A percentile compares a stretch with the other conserved stretches of the same genome.
phyloP scores from a whole-genome alignment of 805 yeast genomes.

The Candida vartiovaarae region DNA sequence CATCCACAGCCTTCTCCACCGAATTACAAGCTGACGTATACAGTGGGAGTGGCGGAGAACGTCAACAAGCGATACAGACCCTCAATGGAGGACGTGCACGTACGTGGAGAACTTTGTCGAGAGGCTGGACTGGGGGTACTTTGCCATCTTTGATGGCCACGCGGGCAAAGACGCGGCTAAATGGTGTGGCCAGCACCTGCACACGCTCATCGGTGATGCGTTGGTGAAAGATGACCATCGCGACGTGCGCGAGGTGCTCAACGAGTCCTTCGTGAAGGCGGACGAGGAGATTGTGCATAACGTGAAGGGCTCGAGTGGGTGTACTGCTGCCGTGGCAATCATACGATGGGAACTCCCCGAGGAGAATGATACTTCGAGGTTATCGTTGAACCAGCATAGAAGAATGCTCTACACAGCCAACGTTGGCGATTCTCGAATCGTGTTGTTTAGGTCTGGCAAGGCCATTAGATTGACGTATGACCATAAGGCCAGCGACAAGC shows the following conservation, averaged over 20 bases:
- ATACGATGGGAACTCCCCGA: slow-evolving; percentile 68
- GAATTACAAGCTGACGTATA: slow-evolving; percentile 50
- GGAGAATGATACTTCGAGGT: slow-evolving; percentile 1
- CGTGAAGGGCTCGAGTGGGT: slow-evolving; percentile 72
- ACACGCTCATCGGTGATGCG: slow-evolving; percentile 55
- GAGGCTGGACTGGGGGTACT: slow-evolving; percentile 85
- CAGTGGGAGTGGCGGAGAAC: slow-evolving; percentile 90
- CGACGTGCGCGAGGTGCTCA: slow-evolving; percentile 61
- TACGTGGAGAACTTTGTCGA: slow-evolving; percentile 92
- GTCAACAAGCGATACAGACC: slow-evolving; percentile 73
- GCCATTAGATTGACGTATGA: slow-evolving; percentile 84
- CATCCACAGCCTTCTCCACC: background rate
- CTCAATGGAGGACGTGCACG: slow-evolving; percentile 95
- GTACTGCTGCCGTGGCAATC: slow-evolving; percentile 93
- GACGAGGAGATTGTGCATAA: slow-evolving; percentile 60
- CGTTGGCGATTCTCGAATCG: slow-evolving; percentile 89
- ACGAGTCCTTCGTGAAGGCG: slow-evolving; percentile 65
- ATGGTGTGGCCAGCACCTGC: slow-evolving; percentile 89
- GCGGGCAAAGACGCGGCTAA: slow-evolving; percentile 91
- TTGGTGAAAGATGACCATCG: slow-evolving; percentile 40
- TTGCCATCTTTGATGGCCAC: slow-evolving; percentile 95
- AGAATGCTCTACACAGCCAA: slow-evolving; percentile 88
- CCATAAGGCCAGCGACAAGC: slow-evolving; percentile 81
- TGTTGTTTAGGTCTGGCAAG: slow-evolving; percentile 64
- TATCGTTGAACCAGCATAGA: slow-evolving; percentile 37